Evolutionary conservation across 2,329 filamentous ascomycete species (phyloP).

Genomic region (Thermothelomyces thermophilus): DNA sequence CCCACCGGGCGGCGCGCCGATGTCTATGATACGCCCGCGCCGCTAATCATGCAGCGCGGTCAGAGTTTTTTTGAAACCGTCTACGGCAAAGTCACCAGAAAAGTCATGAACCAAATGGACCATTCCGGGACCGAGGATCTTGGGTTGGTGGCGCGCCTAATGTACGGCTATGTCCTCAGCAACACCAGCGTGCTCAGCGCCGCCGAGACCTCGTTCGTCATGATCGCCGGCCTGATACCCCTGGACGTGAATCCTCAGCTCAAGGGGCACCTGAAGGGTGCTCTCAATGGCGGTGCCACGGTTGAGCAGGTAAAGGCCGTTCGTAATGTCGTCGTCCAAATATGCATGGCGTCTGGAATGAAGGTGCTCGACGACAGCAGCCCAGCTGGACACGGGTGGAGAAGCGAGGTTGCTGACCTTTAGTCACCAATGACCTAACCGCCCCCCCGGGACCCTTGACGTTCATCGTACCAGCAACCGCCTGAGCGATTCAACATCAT

Average conservation of each 20-base stretch:
- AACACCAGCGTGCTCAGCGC: conserved; percentile 40
- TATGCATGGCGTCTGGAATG: conserved; percentile 45
- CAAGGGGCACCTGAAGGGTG: conserved; percentile 46
- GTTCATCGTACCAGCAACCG: too few species aligned
- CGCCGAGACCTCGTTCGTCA: conserved; percentile 44
- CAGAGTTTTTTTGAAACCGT: conserved; percentile 41
- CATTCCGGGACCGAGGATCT: conserved; percentile 44
- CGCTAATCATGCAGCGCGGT: conserved; percentile 37
- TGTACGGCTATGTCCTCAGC: conserved; percentile 45
- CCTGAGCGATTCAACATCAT: too few species aligned
- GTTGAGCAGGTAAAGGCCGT: conserved; percentile 44
- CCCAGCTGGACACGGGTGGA: conserved; percentile 41
- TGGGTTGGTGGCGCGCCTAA: conserved; percentile 39
- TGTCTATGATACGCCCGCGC: conserved; percentile 31
- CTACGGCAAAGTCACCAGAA: conserved; percentile 43
- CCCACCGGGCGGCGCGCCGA: conserved; percentile 36
- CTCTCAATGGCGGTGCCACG: conserved; percentile 44
- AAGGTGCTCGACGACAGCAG: conserved; percentile 30
- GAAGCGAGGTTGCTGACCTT: conserved; percentile 37
- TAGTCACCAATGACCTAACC: conserved; percentile 19
- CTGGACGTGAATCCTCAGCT: conserved; percentile 49
- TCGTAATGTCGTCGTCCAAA: conserved; percentile 37
- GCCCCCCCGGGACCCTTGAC: too few species aligned
- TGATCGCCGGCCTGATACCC: conserved; percentile 45
- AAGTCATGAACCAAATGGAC: conserved; percentile 44